Conservation (phyloP, 148 eudicot species). For the Suaeda aralocaspica region DNA sequence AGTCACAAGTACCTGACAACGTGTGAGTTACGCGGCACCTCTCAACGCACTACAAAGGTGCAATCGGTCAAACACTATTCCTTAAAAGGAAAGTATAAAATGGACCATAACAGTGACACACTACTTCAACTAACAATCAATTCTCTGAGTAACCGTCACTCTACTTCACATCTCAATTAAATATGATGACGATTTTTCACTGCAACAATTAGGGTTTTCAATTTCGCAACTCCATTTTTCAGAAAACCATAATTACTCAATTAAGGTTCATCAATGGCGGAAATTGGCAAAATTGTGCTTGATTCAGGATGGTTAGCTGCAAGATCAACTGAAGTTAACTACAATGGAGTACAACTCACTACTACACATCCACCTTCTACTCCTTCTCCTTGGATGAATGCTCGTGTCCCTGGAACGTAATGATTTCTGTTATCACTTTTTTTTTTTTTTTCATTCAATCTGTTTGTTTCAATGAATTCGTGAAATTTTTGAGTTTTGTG, state of each 20-base stretch:
- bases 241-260: background rate
- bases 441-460: background rate
- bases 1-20: no score
- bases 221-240: background rate
- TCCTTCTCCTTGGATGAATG: slow-evolving; percentile 67
- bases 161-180: no score
- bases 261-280: slow-evolving; percentile 38
- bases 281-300: slow-evolving; percentile 55
- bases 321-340: slow-evolving; percentile 67
- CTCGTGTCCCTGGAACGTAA: slow-evolving; percentile 94
- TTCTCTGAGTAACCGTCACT: no score
- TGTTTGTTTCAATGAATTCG: background rate
- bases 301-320: slow-evolving; percentile 90
- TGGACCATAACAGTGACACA: no score
- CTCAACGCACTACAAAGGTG: no score
- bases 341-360: slow-evolving; percentile 79
- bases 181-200: background rate
- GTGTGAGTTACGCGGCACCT: no score
- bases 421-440: background rate
- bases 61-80: no score
- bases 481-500: background rate
- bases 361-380: slow-evolving; percentile 69
- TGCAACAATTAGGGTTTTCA: slow-evolving; percentile 3
- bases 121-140: no score
- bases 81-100: no score